Evolutionary conservation across 192 early-diverging fungal species (phyloP), one percentile per base, ranked within the genome.

Genomic region (Backusella morwellensis): DNA sequence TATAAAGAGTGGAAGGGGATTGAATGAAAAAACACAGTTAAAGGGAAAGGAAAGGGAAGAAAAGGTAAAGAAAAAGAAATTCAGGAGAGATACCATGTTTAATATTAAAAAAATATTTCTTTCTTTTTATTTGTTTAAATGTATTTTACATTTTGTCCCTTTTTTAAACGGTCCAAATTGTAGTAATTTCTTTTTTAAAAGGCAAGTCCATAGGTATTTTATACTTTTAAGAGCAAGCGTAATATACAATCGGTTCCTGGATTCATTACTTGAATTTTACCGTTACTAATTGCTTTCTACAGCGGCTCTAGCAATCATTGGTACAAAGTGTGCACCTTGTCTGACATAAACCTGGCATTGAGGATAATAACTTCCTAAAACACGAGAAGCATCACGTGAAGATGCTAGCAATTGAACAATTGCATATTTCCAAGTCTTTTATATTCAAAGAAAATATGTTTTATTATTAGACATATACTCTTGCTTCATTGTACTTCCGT

Each of bases 361-460:
- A 26, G 77, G 44, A 52, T 81, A 59, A 35, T 76, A 63, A 12
- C 68, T 68, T 15, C 73, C 82, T 35, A 81, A 66, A 26, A 68
- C 42, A n/a, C 8, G 21, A n/a, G 38, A 68, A 6, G 73, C 35
- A 50, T 80, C 75, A 7, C 59, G 35, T 36, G 72, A 47, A 4
- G 69, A n/a, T 11, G 41, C 44, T 6, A 85, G 40, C 4, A 72
- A 56, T 72, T 81, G 54, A 40, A 85, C 70, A 12, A 85, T 79
- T 0, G 77, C 44, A 70, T 73, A 85, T 69, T 84, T 85, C 85
- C 85, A 85, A 14, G 72, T 74, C 82, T 83, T 54, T 29, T 42
- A 6, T 17, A 3, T 9, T 54, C 19, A 26, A 68, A 72, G 15
- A 66, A 19, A 15, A 35, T 52, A n/a, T 0, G 56, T 29, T 14